Conservation (phyloP, 2,329 filamentous ascomycete species). For the Bipolaris sorokiniana region DNA sequence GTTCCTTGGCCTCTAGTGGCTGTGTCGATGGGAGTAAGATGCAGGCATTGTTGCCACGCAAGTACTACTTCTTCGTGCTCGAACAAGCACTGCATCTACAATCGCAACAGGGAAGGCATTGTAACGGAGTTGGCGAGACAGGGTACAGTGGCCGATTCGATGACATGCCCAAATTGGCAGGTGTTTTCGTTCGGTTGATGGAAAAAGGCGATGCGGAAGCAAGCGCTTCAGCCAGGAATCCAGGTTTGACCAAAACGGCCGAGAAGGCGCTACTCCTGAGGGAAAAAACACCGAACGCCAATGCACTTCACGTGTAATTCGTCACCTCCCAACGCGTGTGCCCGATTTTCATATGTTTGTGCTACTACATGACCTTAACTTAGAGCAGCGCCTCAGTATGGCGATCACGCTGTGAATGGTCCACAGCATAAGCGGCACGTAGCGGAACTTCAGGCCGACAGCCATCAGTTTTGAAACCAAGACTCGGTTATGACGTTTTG, state of each 20-base stretch:
- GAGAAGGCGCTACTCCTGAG: neutral
- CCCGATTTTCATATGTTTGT: slow-evolving; percentile 1
- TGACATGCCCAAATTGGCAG: neutral
- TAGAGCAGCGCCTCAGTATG: neutral
- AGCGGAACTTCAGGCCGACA: neutral
- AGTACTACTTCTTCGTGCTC: neutral
- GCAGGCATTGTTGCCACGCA: slow-evolving; percentile 4
- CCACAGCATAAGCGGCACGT: neutral
- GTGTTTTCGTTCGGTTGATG: neutral
- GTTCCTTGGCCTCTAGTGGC: neutral
- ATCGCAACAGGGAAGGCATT: too few species aligned
- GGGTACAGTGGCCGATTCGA: neutral
- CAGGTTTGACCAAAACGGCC: neutral
- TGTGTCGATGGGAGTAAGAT: neutral
- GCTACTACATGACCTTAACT: neutral
- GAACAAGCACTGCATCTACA: neutral
- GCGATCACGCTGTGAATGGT: neutral
- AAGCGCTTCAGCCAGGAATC: neutral
- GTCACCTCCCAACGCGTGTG: neutral
- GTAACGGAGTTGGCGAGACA: neutral
- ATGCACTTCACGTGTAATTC: slow-evolving; percentile 4
- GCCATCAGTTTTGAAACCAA: neutral
- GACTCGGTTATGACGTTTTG: slow-evolving; percentile 6
- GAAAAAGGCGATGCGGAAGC: neutral
- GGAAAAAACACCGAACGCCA: slow-evolving; percentile 1